Conservation (phyloP, 495 filamentous ascomycete genomes). For the Aspergillus nanangensis region DNA sequence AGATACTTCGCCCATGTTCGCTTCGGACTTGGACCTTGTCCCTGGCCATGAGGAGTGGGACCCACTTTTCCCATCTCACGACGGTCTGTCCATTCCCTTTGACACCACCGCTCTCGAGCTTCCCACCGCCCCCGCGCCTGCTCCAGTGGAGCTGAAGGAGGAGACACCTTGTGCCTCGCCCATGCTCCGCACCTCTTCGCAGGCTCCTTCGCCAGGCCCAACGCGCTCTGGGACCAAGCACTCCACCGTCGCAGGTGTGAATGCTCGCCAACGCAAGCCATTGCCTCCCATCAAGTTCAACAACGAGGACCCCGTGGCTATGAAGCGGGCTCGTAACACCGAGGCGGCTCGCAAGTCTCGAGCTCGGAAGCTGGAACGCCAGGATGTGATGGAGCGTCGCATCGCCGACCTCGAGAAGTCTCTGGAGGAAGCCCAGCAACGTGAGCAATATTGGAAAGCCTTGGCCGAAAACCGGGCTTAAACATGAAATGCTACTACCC, state of each 20-base stretch:
- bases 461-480: conserved; percentile 43
- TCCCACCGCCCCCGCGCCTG: conserved; percentile 23
- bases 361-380: conserved; percentile 68
- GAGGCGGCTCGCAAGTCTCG: conserved; percentile 93
- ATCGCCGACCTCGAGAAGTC: conserved; percentile 46
- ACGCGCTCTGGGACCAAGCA: conserved; percentile 46
- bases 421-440: conserved; percentile 41
- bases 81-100: conserved; percentile 38
- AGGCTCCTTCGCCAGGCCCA: conserved; percentile 39
- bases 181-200: conserved; percentile 14
- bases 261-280: conserved; percentile 68
- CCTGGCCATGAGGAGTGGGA: conserved; percentile 33
- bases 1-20: conserved; percentile 68
- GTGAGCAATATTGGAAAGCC: conserved; percentile 57
- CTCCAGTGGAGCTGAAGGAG: conserved; percentile 25
- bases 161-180: conserved; percentile 36
- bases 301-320: conserved; percentile 63
- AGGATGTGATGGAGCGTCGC: conserved; percentile 55
- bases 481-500: conserved; percentile 16
- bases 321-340: conserved; percentile 95
- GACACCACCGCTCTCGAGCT: conserved; percentile 24
- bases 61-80: conserved; percentile 61
- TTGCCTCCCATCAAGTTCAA: conserved; percentile 65
- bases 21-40: conserved; percentile 28
- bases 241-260: conserved; percentile 67